Evolutionary conservation across 345 rosid genomes (phyloP).

Genomic region (Leavenworthia alabamica): DNA sequence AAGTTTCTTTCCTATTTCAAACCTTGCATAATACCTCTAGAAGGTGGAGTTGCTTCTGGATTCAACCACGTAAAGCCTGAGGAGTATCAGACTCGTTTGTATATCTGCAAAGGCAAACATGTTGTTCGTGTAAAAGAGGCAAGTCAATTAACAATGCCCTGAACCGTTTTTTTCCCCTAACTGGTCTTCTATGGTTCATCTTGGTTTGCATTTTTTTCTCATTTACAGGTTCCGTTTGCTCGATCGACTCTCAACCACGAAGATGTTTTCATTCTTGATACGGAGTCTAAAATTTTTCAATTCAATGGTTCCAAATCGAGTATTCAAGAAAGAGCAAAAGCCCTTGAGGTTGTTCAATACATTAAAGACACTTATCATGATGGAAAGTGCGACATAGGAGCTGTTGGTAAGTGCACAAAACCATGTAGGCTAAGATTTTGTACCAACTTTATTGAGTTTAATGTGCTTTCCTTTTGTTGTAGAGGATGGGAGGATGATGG

Average conservation of each 20-base stretch:
- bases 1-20: conserved; percentile 91
- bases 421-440: background rate
- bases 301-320: conserved; percentile 93
- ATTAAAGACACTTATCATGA: conserved; percentile 92
- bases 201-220: conserved; percentile 20
- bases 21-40: conserved; percentile 93
- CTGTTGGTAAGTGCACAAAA: conserved; percentile 63
- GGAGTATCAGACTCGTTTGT: conserved; percentile 72
- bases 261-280: conserved; percentile 91
- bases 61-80: conserved; percentile 71
- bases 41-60: conserved; percentile 91
- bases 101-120: conserved; percentile 91
- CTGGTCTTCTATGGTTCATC: background rate
- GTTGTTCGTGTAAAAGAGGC: conserved; percentile 94
- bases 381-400: conserved; percentile 92
- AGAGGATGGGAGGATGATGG: conserved; percentile 99
- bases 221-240: conserved; percentile 73
- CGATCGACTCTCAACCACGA: conserved; percentile 98
- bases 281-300: conserved; percentile 85
- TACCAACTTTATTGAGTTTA: conserved; percentile 8
- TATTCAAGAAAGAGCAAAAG: conserved; percentile 99
- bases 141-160: conserved; percentile 27
- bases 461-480: conserved; percentile 19
- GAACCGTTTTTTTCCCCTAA: background rate
- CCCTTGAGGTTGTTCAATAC: conserved; percentile 95